Percentiles rank a stretch among this genome's conserved stretches.
phyloP scores from a whole-genome alignment of 2,329 filamentous ascomycete genomes.

The Neopestalotiopsis rosae region DNA sequence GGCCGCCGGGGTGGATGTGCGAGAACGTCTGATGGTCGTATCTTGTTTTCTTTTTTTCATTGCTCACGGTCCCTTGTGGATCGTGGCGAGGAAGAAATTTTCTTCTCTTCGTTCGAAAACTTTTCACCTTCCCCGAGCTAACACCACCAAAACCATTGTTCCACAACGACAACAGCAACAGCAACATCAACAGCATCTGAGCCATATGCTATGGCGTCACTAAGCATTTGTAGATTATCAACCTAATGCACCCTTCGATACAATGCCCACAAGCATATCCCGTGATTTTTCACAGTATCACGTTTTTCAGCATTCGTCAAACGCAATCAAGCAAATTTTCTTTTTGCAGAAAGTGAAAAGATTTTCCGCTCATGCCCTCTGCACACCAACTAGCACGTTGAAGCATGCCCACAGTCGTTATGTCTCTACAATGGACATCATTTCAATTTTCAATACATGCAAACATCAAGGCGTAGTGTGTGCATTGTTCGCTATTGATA shows the following conservation, averaged over 20 bases:
- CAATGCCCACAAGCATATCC: no score
- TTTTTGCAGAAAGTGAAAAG: no score
- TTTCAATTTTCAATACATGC: not conserved
- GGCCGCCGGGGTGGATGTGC: constrained; percentile 78
- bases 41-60: constrained; percentile 56
- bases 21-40: constrained; percentile 85
- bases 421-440: not conserved
- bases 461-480: not conserved
- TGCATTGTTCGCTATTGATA: not conserved
- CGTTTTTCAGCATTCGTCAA: not conserved
- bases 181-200: no score
- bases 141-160: no score
- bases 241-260: no score
- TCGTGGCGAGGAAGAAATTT: constrained; percentile 57
- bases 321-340: not conserved
- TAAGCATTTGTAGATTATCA: no score
- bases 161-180: no score
- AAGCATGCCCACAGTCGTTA: not conserved
- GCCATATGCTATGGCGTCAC: no score
- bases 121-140: no score
- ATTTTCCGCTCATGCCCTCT: no score
- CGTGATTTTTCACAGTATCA: no score
- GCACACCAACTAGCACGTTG: no score
- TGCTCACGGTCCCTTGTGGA: constrained; percentile 51
- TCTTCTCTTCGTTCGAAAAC: not conserved